Base-by-base conservation (phyloP, 176 grass and related monocot genomes). In the Oryza glumipatula region DNA sequence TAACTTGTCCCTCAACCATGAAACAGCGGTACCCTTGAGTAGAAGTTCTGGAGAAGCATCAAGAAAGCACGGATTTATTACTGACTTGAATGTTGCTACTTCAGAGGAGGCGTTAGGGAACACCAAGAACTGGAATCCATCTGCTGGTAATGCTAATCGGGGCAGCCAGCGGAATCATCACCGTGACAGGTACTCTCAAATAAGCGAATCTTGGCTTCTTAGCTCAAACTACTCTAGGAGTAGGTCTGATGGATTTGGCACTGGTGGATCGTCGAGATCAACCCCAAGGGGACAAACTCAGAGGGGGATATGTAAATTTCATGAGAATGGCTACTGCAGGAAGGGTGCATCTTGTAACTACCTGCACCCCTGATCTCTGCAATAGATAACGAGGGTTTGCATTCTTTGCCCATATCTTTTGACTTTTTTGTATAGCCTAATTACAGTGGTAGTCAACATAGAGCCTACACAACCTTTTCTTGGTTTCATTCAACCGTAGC, bases 321-420 rank as follows among this genome's bases (percentile, higher is more conserved):
- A 94, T 48, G 90, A 98, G 81, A 85, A 61, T 74, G 75, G 97
- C 44, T 74, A 87, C 56, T 94, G 94, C 88, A 91, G 89, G 79
- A 99, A 96, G 89, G 96, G 88, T 81, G 83, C 96, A 52, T 95
- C 88, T 24, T 98, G 96, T 92, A 96, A 91, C 52, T 92, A 88
- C 79, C 66, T 88, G 71, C 94, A 96, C 88, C 86, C 74, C 58
- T 89, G 78, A 92, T 86, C 26, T 82, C 78, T 43, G 68, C 65
- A 65, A 76, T 83, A 80, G 85, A 33, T 47, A 76, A 85, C 4
- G 76, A 74, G 30, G 64, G 79, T 83, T 86, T 76, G 46, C 69
- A 86, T 76, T 86, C 84, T 86, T 75, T 88, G 22, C 36, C 22
- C 82, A 85, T 77, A 86, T 73, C 45, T 65, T 86, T 68, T 71